Base-by-base conservation (phyloP, 192 early-diverging fungal genomes). In the Gamsiella multidivaricata region DNA sequence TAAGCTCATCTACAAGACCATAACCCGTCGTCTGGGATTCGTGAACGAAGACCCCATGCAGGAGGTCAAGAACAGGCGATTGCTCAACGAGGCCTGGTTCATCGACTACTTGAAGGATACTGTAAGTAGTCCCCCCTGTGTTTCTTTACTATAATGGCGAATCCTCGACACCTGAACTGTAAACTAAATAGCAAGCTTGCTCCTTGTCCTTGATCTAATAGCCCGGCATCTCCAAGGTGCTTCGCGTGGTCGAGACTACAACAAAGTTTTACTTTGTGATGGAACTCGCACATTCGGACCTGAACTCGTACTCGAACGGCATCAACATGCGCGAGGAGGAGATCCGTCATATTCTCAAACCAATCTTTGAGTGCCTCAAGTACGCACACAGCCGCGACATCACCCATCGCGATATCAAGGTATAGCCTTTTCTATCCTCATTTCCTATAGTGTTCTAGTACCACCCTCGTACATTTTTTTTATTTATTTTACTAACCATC, bases 251-350 rank as follows among this genome's bases (percentile, higher is more conserved):
- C 26, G 74, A 78, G 29, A 78, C 74, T 3, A 50, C 74, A 3
- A 69, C 74, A 2, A 78, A 78, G 45, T 78, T 78, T 31, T 78
- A 78, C 34, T 78, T 78, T 54, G 74, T 78, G 15, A 78, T 78
- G 74, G 74, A 78, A 46, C 46, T 78, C 26, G 74, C 74, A 0
- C 74, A 78, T 15, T 78, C 74, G 20, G 74, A 78, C 22, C 49
- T 78, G 36, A 78, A 78, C 58, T 78, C 74, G 31, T 78, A 78
- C 49, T 78, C 74, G 1, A 78, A 78, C 31, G 74, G 74, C 1
- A 78, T 69, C 33, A 69, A 78, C 47, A 78, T 78, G 74, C 65
- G 74, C 25, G 74, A 78, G 46, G 74, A 78, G 20, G 74, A 78
- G 49, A 78, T 78, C 25, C 74, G 74, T 2, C 66, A 78, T 47